Base-by-base conservation (phyloP, 257 asterid species). In the Plantago major region DNA sequence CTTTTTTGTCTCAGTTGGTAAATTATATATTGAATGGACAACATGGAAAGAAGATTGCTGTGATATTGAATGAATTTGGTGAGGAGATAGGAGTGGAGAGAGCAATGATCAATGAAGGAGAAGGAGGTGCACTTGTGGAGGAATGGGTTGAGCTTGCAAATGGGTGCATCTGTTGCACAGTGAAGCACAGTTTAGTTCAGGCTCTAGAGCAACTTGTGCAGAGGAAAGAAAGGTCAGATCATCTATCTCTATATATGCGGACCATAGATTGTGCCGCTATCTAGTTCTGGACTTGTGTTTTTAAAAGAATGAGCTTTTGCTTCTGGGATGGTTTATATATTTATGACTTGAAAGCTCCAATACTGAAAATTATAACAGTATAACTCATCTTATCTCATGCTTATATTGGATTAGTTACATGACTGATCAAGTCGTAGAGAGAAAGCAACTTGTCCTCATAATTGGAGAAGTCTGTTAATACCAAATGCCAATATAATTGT, bases 91-190 rank as follows among this genome's bases (percentile, higher is more conserved):
- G 99, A 57, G 97, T 92, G 18, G 99, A 92, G 78, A 84, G 93
- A 74, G 97, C 99, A 0, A 92, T 92, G 99, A 92, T 92, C 71
- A 92, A 92, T 61, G 97, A 89, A 70, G 99, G 99, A 46, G 97
- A 89, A 62, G 90, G 75, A 10, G 99, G 99, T 22, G 84, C 83
- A 3, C 87, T 92, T 46, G 99, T 92, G 66, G 99, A 92, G 67
- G 99, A 92, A 67, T 92, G 99, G 99, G 99, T 92, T 49, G 99
- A 92, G 78, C 95, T 92, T 62, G 92, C 95, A 7, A 89, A 92
- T 73, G 97, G 99, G 6, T 92, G 99, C 79, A 76, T 92, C 77
- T 92, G 97, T 69, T 92, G 99, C 70, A 89, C 89, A 57, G 99
- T 92, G 55, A 92, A 92, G 74, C 99, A 92, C 73, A 92, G 99